These are phyloP conservation scores for Tulasnella sp. DNA, from an alignment of 768 basidiomycete genomes.

Conservation along the genomic window DNA sequence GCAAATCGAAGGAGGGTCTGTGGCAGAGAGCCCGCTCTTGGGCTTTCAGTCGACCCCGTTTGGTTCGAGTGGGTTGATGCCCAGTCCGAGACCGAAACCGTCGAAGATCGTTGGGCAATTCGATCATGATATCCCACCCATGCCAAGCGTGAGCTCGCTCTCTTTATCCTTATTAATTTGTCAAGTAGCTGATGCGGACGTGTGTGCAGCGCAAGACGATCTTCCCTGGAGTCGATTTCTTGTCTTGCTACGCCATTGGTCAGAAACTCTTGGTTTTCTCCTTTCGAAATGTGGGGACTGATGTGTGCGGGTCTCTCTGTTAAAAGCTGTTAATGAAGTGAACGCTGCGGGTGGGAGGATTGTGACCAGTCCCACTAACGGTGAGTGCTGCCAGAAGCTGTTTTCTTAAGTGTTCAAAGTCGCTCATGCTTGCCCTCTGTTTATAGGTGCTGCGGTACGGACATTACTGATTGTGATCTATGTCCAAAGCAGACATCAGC, in stretches of 20 bases:
- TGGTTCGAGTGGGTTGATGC: background rate
- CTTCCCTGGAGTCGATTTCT: conserved; percentile 87
- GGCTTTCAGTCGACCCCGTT: too few relatives aligned
- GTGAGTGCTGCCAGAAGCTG: conserved; percentile 61
- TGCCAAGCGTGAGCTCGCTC: conserved; percentile 36
- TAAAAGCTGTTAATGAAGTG: conserved; percentile 31
- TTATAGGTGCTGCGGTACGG: background rate
- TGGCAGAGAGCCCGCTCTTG: too few relatives aligned
- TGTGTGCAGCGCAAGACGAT: conserved; percentile 59
- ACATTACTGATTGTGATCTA: background rate
- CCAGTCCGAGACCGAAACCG: conserved; percentile 18
- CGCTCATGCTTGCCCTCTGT: background rate
- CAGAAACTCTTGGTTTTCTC: too few relatives aligned
- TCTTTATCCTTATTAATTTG: conserved; percentile 8
- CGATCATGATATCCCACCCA: conserved; percentile 66
- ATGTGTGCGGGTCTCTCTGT: too few relatives aligned
- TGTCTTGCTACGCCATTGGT: conserved; percentile 84
- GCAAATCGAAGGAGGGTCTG: background rate
- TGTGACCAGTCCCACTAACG: conserved; percentile 90
- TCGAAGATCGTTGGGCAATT: conserved; percentile 58
- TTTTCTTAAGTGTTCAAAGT: background rate
- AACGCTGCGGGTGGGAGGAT: conserved; percentile 89
- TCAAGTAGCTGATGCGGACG: too few relatives aligned
- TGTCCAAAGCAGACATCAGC: background rate
- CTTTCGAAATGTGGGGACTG: too few relatives aligned